Percentiles rank a stretch among this genome's conserved stretches.
phyloP scores from a whole-genome alignment of 805 yeast species.

The Blastobotrys attinorum region DNA sequence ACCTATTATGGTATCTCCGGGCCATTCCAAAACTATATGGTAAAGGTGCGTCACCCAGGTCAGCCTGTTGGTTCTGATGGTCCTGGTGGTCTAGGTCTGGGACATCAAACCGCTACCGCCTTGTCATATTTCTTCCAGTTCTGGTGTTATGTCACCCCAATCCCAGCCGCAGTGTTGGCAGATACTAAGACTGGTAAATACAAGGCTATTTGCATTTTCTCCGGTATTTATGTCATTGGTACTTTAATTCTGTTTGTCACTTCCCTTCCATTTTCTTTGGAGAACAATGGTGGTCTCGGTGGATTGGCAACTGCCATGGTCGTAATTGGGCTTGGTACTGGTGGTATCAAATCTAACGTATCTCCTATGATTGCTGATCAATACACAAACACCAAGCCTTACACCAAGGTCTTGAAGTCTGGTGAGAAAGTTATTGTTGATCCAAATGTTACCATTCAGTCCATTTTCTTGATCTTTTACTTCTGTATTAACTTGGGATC shows the following conservation, averaged over 20 bases:
- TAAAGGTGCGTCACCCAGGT: constrained; percentile 27
- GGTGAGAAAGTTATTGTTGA: constrained; percentile 67
- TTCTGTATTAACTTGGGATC: constrained; percentile 71
- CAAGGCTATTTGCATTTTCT: constrained; percentile 56
- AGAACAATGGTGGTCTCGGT: constrained; percentile 43
- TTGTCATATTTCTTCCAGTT: constrained; percentile 69
- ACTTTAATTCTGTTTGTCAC: constrained; percentile 60
- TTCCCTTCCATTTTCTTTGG: constrained; percentile 52
- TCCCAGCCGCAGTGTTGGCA: constrained; percentile 66
- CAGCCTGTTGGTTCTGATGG: constrained; percentile 27
- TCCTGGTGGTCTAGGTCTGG: constrained; percentile 51
- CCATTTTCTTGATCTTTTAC: constrained; percentile 69
- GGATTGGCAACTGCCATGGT: constrained; percentile 53
- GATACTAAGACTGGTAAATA: constrained; percentile 70
- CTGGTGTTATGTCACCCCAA: constrained; percentile 76
- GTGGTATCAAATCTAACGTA: constrained; percentile 72
- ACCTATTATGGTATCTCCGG: constrained; percentile 73
- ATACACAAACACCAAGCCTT: constrained; percentile 52
- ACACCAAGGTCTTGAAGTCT: constrained; percentile 44
- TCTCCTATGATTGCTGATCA: constrained; percentile 72
- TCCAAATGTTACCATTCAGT: constrained; percentile 63
- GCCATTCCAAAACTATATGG: constrained; percentile 75
- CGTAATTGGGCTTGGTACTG: constrained; percentile 68
- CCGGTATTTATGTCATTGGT: constrained; percentile 53
- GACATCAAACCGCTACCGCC: constrained; percentile 59